Evolutionary conservation across 371 early-diverging fungal species (phyloP).

Genomic region (Syncephalastrum monosporum): DNA sequence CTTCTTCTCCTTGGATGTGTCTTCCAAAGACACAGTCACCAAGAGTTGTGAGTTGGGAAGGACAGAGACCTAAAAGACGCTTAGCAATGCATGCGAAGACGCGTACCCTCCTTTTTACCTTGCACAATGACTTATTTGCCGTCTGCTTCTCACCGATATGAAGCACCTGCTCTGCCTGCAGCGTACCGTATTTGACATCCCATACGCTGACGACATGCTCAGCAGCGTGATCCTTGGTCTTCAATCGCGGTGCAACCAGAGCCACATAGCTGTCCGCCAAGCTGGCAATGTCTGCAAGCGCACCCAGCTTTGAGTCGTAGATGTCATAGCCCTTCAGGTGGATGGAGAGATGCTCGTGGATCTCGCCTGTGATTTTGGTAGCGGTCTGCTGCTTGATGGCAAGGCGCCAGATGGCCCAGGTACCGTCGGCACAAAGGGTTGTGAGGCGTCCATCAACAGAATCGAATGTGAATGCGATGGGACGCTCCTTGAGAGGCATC

Average conservation of each 20-base stretch:
- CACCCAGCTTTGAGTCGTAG: conserved; percentile 22
- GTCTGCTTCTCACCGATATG: conserved; percentile 21
- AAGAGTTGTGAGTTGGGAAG: conserved; percentile 44
- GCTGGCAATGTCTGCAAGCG: conserved; percentile 31
- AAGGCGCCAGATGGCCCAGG: conserved; percentile 38
- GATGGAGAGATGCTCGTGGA: conserved; percentile 26
- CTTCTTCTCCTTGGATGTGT: conserved; percentile 23
- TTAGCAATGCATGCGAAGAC: conserved; percentile 3
- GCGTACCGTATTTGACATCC: conserved; percentile 71
- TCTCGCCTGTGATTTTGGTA: conserved; percentile 26
- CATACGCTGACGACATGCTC: conserved; percentile 68
- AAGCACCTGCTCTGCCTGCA: conserved; percentile 53
- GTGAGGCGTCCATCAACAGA: conserved; percentile 46
- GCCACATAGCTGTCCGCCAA: conserved; percentile 57
- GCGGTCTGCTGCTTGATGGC: conserved; percentile 35
- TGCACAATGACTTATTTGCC: conserved; percentile 31
- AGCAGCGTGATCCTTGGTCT: conserved; percentile 16
- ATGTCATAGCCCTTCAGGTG: conserved; percentile 28
- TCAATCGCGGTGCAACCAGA: conserved; percentile 44
- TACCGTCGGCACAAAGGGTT: conserved; percentile 32
- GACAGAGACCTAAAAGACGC: conserved; percentile 24
- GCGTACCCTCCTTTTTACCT: conserved; percentile 14
- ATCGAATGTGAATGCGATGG: conserved; percentile 54
- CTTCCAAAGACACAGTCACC: conserved; percentile 31
- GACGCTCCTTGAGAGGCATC: conserved; percentile 27